Conservation (phyloP, 176 grass and related monocot species). For the Triticum timopheevii region DNA sequence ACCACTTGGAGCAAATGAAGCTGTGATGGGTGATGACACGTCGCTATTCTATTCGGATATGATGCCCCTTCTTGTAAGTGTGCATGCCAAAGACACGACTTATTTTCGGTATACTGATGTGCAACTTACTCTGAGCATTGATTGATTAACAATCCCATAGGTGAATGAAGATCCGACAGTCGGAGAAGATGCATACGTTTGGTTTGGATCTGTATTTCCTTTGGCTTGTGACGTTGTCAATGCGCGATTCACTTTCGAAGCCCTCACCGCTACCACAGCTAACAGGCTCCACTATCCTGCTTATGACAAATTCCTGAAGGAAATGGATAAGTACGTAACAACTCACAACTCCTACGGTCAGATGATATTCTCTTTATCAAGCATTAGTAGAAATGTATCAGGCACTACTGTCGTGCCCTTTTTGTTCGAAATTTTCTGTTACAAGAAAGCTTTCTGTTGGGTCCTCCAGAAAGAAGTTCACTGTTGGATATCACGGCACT, state of each 20-base stretch:
- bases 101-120: background rate
- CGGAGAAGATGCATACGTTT: constrained; percentile 80
- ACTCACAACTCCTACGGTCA: background rate
- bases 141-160: constrained; percentile 28
- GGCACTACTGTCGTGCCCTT: background rate
- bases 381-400: background rate
- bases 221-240: constrained; percentile 84
- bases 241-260: constrained; percentile 88
- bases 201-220: constrained; percentile 85
- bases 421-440: background rate
- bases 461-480: background rate
- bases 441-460: background rate
- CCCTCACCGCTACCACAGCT: constrained; percentile 64
- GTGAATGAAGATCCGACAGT: constrained; percentile 78
- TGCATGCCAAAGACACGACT: background rate
- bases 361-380: background rate
- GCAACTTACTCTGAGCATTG: background rate
- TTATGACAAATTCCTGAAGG: constrained; percentile 89
- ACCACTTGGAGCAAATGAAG: constrained; percentile 52
- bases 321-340: constrained; percentile 78
- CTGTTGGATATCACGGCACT: background rate
- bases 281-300: constrained; percentile 84
- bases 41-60: constrained; percentile 93
- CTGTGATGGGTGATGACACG: constrained; percentile 65
- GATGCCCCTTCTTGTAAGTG: constrained; percentile 89